These are phyloP conservation scores for Geotrichum fermentans DNA, from an alignment of 1,139 yeast species.

Conservation along the genomic window DNA sequence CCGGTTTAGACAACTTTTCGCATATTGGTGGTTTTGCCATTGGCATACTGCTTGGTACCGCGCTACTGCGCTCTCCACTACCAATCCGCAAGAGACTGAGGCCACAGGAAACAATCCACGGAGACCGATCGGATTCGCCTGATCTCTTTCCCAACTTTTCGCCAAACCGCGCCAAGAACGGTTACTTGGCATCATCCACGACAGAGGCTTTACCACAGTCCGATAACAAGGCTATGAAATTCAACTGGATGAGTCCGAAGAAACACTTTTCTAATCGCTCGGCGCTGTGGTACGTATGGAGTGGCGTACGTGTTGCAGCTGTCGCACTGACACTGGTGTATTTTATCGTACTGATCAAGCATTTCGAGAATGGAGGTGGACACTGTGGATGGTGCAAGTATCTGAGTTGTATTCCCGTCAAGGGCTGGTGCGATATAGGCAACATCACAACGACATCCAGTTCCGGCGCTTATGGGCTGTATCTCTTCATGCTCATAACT, in stretches of 20 bases:
- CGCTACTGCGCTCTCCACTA: slow-evolving; percentile 57
- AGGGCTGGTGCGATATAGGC: slow-evolving; percentile 68
- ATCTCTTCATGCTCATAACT: neutral
- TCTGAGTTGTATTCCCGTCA: slow-evolving; percentile 64
- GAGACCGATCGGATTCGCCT: neutral
- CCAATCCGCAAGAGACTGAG: slow-evolving; percentile 26
- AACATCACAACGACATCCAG: slow-evolving; percentile 36
- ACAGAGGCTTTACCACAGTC: neutral
- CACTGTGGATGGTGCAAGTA: slow-evolving; percentile 70
- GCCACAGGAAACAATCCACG: neutral
- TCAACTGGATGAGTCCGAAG: slow-evolving; percentile 1
- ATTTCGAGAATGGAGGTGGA: slow-evolving; percentile 46
- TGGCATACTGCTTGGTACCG: slow-evolving; percentile 52
- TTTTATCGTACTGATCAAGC: slow-evolving; percentile 47
- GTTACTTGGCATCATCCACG: neutral
- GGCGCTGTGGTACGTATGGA: slow-evolving; percentile 51
- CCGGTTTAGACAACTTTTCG: slow-evolving; percentile 72
- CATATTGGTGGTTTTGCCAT: slow-evolving; percentile 73
- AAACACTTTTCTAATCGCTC: slow-evolving; percentile 35
- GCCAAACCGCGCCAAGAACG: neutral
- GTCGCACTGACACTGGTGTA: slow-evolving; percentile 48
- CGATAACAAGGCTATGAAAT: neutral
- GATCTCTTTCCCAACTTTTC: slow-evolving; percentile 3
- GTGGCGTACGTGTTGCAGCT: slow-evolving; percentile 45
- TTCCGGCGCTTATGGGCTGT: neutral